A percentile compares a stretch with the other conserved stretches of the same genome.
Evolutionary conservation across 148 eudicot genomes (phyloP).

Genomic region (Persicaria maculosa): DNA sequence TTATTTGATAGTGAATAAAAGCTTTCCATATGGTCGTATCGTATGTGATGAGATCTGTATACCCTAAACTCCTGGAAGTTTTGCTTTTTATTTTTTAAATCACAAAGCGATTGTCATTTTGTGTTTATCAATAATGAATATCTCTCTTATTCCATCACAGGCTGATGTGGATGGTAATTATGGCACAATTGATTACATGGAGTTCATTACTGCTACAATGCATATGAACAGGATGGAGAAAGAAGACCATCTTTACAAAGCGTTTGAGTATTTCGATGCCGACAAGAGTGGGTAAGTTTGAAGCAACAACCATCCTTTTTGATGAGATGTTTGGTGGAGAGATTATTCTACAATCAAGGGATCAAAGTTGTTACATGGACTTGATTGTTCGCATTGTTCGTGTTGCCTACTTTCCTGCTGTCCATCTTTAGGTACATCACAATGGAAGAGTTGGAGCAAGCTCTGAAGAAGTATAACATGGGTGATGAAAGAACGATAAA

Average conservation of each 20-base stretch:
- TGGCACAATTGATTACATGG: constrained; percentile 95
- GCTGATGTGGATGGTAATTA: constrained; percentile 97
- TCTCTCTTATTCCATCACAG: constrained; percentile 27
- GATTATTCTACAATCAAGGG: neutral
- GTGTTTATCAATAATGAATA: neutral
- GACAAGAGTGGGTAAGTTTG: constrained; percentile 89
- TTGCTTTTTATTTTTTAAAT: neutral
- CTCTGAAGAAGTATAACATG: constrained; percentile 88
- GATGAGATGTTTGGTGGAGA: neutral
- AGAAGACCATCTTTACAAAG: constrained; percentile 77
- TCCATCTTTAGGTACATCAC: constrained; percentile 64
- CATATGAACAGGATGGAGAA: constrained; percentile 91
- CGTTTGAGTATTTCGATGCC: constrained; percentile 85
- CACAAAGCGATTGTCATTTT: neutral
- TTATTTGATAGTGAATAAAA: too few species aligned
- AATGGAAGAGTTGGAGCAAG: constrained; percentile 77
- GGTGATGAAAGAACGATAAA: constrained; percentile 83
- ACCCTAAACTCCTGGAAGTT: too few species aligned
- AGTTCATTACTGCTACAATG: constrained; percentile 95
- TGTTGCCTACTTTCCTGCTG: too few species aligned
- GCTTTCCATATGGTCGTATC: too few species aligned
- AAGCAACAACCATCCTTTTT: neutral
- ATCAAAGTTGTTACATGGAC: neutral
- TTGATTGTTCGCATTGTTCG: too few species aligned
- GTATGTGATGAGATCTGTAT: too few species aligned